Evolutionary conservation across 495 filamentous ascomycete genomes (phyloP).

Genomic region (Pyrenula massariospora): DNA sequence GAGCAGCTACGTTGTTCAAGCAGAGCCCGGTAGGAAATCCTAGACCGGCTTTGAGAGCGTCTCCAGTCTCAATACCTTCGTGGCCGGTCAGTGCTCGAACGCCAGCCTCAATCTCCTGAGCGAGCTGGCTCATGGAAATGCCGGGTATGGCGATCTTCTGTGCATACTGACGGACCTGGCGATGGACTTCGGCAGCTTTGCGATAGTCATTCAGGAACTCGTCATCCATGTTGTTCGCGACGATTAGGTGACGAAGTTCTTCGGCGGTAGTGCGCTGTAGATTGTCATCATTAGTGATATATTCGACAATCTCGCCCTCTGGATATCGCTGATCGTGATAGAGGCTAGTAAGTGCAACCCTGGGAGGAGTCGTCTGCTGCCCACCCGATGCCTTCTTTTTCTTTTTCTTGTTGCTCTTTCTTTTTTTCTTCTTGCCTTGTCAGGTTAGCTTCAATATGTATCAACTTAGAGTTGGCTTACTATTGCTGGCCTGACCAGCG

Average conservation of each 20-base stretch:
- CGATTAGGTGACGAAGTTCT: slow-evolving; percentile 41
- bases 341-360: slow-evolving; percentile 36
- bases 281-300: slow-evolving; percentile 34
- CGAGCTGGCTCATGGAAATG: slow-evolving; percentile 44
- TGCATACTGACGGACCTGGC: slow-evolving; percentile 47
- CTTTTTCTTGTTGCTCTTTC: slow-evolving; percentile 42
- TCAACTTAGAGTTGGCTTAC: neutral
- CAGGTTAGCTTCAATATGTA: neutral
- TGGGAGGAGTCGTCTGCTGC: slow-evolving; percentile 43
- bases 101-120: slow-evolving; percentile 49
- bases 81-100: slow-evolving; percentile 45
- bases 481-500: neutral
- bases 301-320: slow-evolving; percentile 36
- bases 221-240: slow-evolving; percentile 36
- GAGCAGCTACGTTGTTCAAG: slow-evolving; percentile 49
- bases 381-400: slow-evolving; percentile 18
- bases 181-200: slow-evolving; percentile 48
- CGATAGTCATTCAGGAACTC: slow-evolving; percentile 47
- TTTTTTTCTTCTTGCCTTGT: slow-evolving; percentile 37
- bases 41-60: slow-evolving; percentile 44
- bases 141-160: slow-evolving; percentile 45
- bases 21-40: slow-evolving; percentile 53
- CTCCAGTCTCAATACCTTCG: slow-evolving; percentile 45
- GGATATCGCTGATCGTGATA: slow-evolving; percentile 41
- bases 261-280: slow-evolving; percentile 44